Evolutionary conservation across 306 rosid genomes (phyloP).

Genomic region (Lablab purpureus): DNA sequence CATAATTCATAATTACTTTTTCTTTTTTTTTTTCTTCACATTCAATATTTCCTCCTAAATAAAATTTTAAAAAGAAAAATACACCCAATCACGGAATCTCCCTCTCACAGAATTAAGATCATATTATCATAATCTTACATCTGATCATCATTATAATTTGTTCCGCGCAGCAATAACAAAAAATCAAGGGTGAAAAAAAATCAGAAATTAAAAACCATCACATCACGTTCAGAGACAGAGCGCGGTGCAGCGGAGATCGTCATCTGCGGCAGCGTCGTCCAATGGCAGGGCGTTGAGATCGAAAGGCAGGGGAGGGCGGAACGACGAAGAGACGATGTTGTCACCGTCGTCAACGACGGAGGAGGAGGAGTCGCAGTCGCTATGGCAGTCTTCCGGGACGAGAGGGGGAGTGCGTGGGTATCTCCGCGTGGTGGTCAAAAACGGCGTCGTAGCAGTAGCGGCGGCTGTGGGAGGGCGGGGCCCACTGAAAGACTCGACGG

Average conservation of each 20-base stretch:
- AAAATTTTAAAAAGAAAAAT: not conserved
- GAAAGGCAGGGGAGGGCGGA: conserved; percentile 62
- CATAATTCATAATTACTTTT: not conserved
- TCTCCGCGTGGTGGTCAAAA: conserved; percentile 38
- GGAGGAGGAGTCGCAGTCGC: conserved; percentile 90
- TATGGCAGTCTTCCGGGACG: conserved; percentile 82
- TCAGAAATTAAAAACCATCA: conserved; percentile 45
- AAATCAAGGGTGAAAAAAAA: conserved; percentile 34
- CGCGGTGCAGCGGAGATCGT: conserved; percentile 72
- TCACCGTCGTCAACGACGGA: conserved; percentile 58
- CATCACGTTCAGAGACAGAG: conserved; percentile 65
- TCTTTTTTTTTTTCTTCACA: not conserved
- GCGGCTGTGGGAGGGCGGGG: conserved; percentile 49
- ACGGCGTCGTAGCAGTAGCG: not conserved
- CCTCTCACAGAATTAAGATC: conserved; percentile 59
- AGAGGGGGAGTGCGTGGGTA: conserved; percentile 70
- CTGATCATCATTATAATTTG: conserved; percentile 43
- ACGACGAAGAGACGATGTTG: conserved; percentile 53
- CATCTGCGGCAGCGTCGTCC: conserved; percentile 52
- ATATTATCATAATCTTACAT: conserved; percentile 59
- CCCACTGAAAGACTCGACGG: conserved; percentile 84
- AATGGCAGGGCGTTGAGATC: conserved; percentile 80
- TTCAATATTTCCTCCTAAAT: not conserved
- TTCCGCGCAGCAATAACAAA: conserved; percentile 36
- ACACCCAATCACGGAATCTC: conserved; percentile 18